phyloP scores from a whole-genome alignment of 305 asterid species.

The Fraxinus sp. region DNA sequence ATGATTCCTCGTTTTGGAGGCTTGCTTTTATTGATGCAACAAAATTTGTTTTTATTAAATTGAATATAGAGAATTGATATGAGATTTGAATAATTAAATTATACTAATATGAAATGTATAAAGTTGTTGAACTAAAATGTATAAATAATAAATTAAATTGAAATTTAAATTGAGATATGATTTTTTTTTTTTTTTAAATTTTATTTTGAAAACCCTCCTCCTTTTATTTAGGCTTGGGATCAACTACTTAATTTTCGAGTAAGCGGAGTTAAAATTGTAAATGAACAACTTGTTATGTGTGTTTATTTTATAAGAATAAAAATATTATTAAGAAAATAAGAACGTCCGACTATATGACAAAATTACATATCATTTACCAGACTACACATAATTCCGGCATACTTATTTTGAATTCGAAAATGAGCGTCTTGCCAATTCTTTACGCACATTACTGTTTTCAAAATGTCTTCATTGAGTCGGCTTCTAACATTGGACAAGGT shows the following conservation, averaged over 20 bases:
- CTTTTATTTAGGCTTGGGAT: background rate
- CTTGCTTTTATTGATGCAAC: background rate
- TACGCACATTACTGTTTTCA: no score
- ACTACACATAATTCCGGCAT: background rate
- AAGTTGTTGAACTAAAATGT: background rate
- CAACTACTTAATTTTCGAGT: background rate
- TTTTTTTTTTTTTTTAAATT: no score
- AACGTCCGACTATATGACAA: background rate
- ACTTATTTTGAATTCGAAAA: no score
- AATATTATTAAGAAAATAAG: no score
- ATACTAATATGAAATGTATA: background rate
- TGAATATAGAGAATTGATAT: background rate
- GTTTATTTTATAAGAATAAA: no score
- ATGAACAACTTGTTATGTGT: background rate
- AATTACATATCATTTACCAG: no score
- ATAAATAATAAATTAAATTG: background rate
- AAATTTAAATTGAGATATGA: background rate
- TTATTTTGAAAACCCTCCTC: background rate
- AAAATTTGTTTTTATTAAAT: no score
- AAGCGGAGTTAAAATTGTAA: background rate
- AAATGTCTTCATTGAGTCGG: background rate
- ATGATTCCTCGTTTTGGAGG: background rate
- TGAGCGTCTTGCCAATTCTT: background rate
- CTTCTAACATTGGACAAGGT: background rate
- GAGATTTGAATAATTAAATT: no score